Evolutionary conservation across 2,329 filamentous ascomycete species (phyloP), one percentile per base, ranked within the genome.

Genomic region (Fonsecaea erecta): DNA sequence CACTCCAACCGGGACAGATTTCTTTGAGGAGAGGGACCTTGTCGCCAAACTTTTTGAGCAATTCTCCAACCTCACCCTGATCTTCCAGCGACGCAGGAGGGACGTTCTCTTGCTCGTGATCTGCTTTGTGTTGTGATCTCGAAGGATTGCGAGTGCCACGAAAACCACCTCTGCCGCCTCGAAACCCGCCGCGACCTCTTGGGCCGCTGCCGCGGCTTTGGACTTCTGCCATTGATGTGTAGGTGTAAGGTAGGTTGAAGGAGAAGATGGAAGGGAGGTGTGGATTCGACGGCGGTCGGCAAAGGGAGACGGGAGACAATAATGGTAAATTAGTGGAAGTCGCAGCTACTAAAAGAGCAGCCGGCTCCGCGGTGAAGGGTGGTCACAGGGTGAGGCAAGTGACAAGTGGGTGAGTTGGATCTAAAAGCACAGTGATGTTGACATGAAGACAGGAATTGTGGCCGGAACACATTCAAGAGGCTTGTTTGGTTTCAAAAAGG

Each of bases 1-100:
- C 92, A 73, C 93, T 94, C 95, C 94, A 98, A 79, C 93, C 90
- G 66, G 92, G 88, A 82, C 97, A 97, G 82, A 98, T 89, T 78
- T 97, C 93, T 82, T 92, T 93, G 77, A 99, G 88, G 74, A 89
- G 88, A 68, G 84, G 84, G 73, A 97, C 86, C 81, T 94, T 91
- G 75, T 83, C 82, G 74, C 90, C 86, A 77, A 96, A 95, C 78
- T 91, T 88, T 84, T 92, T 93, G 86, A 96, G 96, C 77, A 98
- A 88, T 80, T 96, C 88, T 76, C 90, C 91, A 71, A 98, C 86
- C 79, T 97, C 93, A 78, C 92, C 91, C 78, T 96, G 90, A 75
- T 98, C 93, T 75, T 89, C 87, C 70, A 90, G 85, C 71, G 85
- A 82, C 70, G 86, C 79, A 75, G 82, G 78, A 72, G 81, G 82